Base-by-base conservation (phyloP, 768 basidiomycete species). In the Tricholoma saponaceum region DNA sequence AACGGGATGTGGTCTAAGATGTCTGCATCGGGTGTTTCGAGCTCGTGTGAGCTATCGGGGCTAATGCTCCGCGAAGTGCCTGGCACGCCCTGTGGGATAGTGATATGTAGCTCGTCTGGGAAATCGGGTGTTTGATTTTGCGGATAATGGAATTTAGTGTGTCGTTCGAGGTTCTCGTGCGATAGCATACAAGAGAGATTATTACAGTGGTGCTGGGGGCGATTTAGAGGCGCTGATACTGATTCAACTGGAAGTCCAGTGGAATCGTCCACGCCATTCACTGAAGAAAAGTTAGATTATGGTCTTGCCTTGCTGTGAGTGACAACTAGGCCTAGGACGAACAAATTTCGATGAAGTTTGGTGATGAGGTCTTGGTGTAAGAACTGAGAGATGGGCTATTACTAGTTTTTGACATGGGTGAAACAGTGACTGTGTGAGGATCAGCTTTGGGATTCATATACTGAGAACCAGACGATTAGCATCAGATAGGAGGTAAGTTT, bases 21-120 rank as follows among this genome's bases (percentile, higher is more conserved):
- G 22, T 64, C 63, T 9, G 60, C 61, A 16, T 57, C 49, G 16
- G 65, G 62, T 2, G 64, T 61, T 39, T 64, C 61, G 1, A 61
- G 60, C 10, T 63, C 67, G 26, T 60, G 62, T 37, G 64, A 66
- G 60, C 60, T 64, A 32, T 61, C 58, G 9, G 60, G 32, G 46
- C 54, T 55, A 28, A 50, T 51, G 26, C 28, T 61, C 14, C 44
- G 39, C 4, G 58, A 64, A 7, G 64, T 56, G 22, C 35, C 39
- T 14, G 56, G 57, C 12, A n/a, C 39, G n/a, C 37, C 51, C 16
- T 54, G 35, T n/a, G 14, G 39, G 3, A 43, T 28, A 26, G 47
- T 28, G n/a, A 62, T 51, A 35, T 59, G 46, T 10, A 55, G 30
- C 20, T 54, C 8, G 26, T 51, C 52, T 20, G 47, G 51, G 23